phyloP scores from a whole-genome alignment of 768 basidiomycete genomes.

The Tylopilus rubrobrunneus region DNA sequence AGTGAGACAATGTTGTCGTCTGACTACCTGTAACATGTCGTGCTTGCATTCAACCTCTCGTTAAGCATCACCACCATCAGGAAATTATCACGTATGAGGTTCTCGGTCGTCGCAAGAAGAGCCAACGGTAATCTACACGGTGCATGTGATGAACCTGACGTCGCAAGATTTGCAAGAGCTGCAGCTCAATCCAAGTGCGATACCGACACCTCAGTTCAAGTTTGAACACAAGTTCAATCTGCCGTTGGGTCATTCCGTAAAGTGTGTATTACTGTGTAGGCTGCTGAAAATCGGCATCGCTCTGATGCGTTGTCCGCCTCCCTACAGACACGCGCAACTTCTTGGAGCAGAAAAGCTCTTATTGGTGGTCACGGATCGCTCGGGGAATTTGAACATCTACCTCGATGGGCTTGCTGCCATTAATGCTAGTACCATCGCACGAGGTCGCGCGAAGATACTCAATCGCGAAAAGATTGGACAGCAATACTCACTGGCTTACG shows the following conservation, averaged over 20 bases:
- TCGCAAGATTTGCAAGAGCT: conserved; percentile 25
- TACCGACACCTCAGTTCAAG: conserved; percentile 23
- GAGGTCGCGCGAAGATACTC: conserved; percentile 29
- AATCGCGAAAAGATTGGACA: conserved; percentile 45
- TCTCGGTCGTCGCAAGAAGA: conserved; percentile 11
- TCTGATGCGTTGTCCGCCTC: background rate
- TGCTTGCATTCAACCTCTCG: background rate
- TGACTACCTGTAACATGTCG: background rate
- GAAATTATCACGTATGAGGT: conserved; percentile 1
- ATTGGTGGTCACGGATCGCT: conserved; percentile 36
- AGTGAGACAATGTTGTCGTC: background rate
- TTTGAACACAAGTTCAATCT: conserved; percentile 15
- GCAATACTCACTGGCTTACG: conserved; percentile 44
- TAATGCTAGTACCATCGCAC: conserved; percentile 28
- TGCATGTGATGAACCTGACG: conserved; percentile 27
- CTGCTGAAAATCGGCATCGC: too few relatives aligned
- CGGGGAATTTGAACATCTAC: conserved; percentile 36
- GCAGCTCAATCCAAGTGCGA: conserved; percentile 19
- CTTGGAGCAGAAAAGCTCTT: conserved; percentile 39
- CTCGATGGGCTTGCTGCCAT: conserved; percentile 34
- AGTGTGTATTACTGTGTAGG: conserved; percentile 2
- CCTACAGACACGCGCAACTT: conserved; percentile 36
- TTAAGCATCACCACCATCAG: background rate
- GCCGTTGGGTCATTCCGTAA: conserved; percentile 16
- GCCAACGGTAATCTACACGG: conserved; percentile 17